A percentile compares a stretch with the other conserved stretches of the same genome.
These are phyloP conservation scores for Penicillium digitatum DNA, from an alignment of 2,329 filamentous ascomycete genomes.

Conservation along the genomic window DNA sequence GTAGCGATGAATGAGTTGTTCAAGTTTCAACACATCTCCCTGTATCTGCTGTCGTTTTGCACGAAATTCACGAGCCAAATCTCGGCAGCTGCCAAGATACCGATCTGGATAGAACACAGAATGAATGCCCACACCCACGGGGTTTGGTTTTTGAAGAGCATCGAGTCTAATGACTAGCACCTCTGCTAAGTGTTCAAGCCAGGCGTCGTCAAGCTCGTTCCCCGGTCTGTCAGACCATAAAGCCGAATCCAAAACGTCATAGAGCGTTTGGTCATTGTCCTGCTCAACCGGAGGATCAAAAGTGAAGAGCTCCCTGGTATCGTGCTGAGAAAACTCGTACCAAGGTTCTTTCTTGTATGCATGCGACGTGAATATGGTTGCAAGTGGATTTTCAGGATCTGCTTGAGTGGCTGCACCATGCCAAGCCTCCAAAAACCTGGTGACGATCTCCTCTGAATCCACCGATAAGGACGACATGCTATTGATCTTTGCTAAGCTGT, in stretches of 20 bases:
- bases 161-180: conserved; percentile 52
- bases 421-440: conserved; percentile 51
- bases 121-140: conserved; percentile 51
- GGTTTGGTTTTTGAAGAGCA: conserved; percentile 33
- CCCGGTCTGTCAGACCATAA: conserved; percentile 47
- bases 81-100: conserved; percentile 53
- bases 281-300: conserved; percentile 40
- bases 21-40: conserved; percentile 33
- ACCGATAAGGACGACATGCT: conserved; percentile 30
- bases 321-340: conserved; percentile 28
- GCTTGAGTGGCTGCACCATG: conserved; percentile 44
- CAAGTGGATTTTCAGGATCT: conserved; percentile 40
- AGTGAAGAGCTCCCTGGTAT: conserved; percentile 37
- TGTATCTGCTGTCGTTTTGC: conserved; percentile 33
- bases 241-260: conserved; percentile 52
- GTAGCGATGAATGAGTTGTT: conserved; percentile 31
- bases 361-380: conserved; percentile 46
- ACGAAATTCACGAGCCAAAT: conserved; percentile 48
- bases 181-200: conserved; percentile 50
- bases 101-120: conserved; percentile 56
- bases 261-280: conserved; percentile 45
- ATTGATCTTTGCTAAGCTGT: conserved; percentile 48
- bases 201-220: conserved; percentile 43
- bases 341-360: conserved; percentile 39
- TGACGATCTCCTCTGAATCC: conserved; percentile 36